These are phyloP conservation scores for Aspergillus oerlinghausenensis DNA, from an alignment of 2,329 filamentous ascomycete species.

Conservation along the genomic window DNA sequence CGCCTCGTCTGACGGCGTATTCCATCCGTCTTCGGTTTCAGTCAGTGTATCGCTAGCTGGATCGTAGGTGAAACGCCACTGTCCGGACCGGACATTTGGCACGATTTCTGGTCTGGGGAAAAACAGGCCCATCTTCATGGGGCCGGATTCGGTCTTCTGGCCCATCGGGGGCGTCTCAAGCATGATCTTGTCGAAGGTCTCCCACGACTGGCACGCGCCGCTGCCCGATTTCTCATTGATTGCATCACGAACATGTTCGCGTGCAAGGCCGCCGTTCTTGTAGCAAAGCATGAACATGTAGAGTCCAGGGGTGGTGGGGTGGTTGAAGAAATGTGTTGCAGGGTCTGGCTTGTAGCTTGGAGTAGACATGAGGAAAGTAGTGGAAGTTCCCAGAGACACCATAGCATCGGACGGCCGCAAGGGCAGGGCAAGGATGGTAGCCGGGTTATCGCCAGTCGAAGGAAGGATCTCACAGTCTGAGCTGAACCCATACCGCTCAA, in stretches of 20 bases:
- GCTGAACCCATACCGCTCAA: slow-evolving; percentile 71
- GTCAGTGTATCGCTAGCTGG: slow-evolving; percentile 47
- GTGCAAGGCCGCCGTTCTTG: slow-evolving; percentile 92
- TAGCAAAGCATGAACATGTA: slow-evolving; percentile 99
- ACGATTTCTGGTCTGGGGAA: slow-evolving; percentile 95
- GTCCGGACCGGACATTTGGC: slow-evolving; percentile 79
- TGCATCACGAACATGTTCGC: slow-evolving; percentile 80
- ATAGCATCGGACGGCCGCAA: slow-evolving; percentile 86
- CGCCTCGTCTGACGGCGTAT: slow-evolving; percentile 65
- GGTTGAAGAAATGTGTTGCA: slow-evolving; percentile 96
- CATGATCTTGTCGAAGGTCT: slow-evolving; percentile 71
- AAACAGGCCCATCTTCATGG: slow-evolving; percentile 86
- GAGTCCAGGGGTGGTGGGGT: slow-evolving; percentile 80
- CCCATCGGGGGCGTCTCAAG: slow-evolving; percentile 66
- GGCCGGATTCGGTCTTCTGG: slow-evolving; percentile 49
- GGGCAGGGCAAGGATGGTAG: slow-evolving; percentile 87
- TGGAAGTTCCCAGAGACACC: slow-evolving; percentile 89
- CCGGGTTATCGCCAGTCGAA: slow-evolving; percentile 93
- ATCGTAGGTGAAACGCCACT: slow-evolving; percentile 72
- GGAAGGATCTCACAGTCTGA: slow-evolving; percentile 71
- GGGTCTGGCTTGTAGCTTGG: slow-evolving; percentile 85
- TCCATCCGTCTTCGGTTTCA: slow-evolving; percentile 51
- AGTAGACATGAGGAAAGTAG: slow-evolving; percentile 96
- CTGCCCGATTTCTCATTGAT: slow-evolving; percentile 55
- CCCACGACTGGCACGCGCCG: slow-evolving; percentile 59